Evolutionary conservation across 2,329 filamentous ascomycete genomes (phyloP).

Genomic region (Hypoxylon sp.): DNA sequence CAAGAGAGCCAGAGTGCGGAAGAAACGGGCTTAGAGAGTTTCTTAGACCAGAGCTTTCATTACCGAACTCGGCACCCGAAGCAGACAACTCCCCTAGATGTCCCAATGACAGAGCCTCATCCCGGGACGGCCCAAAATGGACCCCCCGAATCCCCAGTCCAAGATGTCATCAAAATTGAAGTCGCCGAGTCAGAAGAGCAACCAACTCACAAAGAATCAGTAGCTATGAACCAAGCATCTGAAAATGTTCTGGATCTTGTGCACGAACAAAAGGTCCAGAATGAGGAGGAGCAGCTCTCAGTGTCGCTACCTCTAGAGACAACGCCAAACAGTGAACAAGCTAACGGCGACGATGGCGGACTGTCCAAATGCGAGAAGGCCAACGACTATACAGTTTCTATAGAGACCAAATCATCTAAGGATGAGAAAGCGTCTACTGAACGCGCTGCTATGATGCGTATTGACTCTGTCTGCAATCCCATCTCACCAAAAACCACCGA

Average conservation of each 20-base stretch:
- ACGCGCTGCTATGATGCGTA: neutral
- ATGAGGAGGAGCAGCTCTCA: neutral
- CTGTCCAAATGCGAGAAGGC: neutral
- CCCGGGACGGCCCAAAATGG: conserved; percentile 37
- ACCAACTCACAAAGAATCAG: neutral
- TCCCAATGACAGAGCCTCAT: conserved; percentile 2
- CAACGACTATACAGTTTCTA: neutral
- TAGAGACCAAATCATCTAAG: conserved; percentile 1
- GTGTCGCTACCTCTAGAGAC: conserved; percentile 3
- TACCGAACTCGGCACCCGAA: conserved; percentile 49
- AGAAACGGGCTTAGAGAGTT: conserved; percentile 45
- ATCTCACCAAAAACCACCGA: neutral
- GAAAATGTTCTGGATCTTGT: conserved; percentile 2
- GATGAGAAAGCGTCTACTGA: neutral
- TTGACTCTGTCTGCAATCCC: neutral
- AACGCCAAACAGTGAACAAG: neutral
- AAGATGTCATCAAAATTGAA: conserved; percentile 18
- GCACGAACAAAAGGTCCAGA: conserved; percentile 1
- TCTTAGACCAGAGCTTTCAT: conserved; percentile 51
- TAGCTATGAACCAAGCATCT: conserved; percentile 5
- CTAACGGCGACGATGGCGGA: neutral
- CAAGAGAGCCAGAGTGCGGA: conserved; percentile 18
- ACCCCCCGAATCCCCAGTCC: conserved; percentile 32
- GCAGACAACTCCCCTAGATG: conserved; percentile 27
- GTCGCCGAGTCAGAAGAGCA: conserved; percentile 13